Base-by-base conservation (phyloP, 192 early-diverging fungal genomes). In the Backusella westeae region DNA sequence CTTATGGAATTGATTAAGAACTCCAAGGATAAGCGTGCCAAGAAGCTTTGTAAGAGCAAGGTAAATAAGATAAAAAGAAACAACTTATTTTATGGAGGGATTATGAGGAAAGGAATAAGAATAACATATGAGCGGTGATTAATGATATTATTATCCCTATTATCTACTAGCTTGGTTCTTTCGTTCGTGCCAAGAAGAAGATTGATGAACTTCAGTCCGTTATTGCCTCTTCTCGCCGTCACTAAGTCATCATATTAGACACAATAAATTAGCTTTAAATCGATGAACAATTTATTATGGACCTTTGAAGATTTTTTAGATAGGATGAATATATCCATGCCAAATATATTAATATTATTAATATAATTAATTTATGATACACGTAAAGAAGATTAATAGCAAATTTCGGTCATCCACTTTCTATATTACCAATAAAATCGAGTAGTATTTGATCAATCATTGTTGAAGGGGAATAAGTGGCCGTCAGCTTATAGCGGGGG, bases 1-100 rank as follows among this genome's bases (percentile, higher is more conserved):
- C 93, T 99, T 79, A 98, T 98, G 96, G 98, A 99, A 92, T 91
- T 99, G 93, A 88, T 99, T 84, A 97, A 96, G 92, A 98, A 98
- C 94, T 96, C 95, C 87, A 97, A 96, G 87, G 98, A 99, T 87
- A 99, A 99, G 96, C 93, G 98, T 94, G 98, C 85, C 56, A 63
- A 63, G 56, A 29, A 63, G 56, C 56, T 63, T 63, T 63, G 56
- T 63, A 63, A 26, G 10, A 63, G 56, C 56, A 63, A 63, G 56
- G 56, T 63, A 63, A 63, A 26, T 23, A 63, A 49, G 46, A 63
- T 63, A 63, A 14, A 10, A 0, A n/a, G 6, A 21, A 5, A 15
- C 19, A 14, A n/a, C 49, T 53, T 12, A 3, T 29, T 29, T 29
- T 29, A 12, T 29, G 23, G 26, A 63, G 56, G 26, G 9, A 63